Percentiles rank a stretch among this genome's conserved stretches.
Evolutionary conservation across 2,329 filamentous ascomycete species (phyloP).

Genomic region (Verticillium klebahnii): DNA sequence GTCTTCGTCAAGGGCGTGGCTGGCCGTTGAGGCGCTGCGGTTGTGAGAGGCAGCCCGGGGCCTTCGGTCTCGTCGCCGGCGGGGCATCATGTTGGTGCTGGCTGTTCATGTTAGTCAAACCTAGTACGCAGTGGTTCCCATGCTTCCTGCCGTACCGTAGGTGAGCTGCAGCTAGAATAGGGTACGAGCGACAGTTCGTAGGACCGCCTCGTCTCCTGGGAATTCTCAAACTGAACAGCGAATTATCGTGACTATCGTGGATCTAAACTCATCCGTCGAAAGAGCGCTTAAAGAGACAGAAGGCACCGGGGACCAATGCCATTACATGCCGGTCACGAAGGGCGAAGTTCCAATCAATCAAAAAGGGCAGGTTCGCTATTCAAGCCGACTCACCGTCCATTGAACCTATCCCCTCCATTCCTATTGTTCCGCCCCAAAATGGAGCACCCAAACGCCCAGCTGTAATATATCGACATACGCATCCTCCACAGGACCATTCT

Average conservation of each 20-base stretch:
- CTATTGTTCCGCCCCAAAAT: not conserved
- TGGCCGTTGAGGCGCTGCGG: not conserved
- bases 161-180: not conserved
- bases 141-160: not conserved
- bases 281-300: too few relatives aligned
- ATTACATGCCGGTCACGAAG: too few relatives aligned
- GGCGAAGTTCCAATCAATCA: not conserved
- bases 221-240: too few relatives aligned
- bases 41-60: not conserved
- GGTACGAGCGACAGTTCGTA: too few relatives aligned
- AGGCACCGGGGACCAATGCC: too few relatives aligned
- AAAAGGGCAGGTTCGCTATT: not conserved
- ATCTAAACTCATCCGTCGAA: too few relatives aligned
- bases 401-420: not conserved
- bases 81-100: not conserved
- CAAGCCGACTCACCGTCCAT: not conserved
- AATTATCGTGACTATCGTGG: too few relatives aligned
- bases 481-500: constrained; percentile 2
- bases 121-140: not conserved
- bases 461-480: not conserved
- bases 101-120: not conserved
- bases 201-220: too few relatives aligned
- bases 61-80: not conserved
- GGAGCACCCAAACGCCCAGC: not conserved
- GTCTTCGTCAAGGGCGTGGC: not conserved